Percentiles rank a stretch among this genome's conserved stretches.
phyloP scores from a whole-genome alignment of 2,329 filamentous ascomycete genomes.

The Colletotrichum nymphaeae region DNA sequence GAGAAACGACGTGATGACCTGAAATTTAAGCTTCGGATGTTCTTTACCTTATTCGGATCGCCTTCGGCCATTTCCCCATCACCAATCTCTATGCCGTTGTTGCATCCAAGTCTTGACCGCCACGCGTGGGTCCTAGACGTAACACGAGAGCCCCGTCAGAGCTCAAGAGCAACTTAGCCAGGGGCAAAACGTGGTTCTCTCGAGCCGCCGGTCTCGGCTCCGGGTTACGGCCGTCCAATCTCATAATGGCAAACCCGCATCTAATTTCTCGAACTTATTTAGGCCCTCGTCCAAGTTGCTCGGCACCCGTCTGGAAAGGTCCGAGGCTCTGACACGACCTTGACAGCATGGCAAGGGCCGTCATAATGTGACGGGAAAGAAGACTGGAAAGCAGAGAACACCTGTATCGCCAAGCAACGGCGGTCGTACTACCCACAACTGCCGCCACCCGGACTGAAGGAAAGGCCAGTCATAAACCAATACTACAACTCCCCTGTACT shows the following conservation, averaged over 20 bases:
- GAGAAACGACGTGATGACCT: neutral
- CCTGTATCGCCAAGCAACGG: slow-evolving; percentile 25
- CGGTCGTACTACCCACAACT: slow-evolving; percentile 27
- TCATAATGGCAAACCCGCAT: slow-evolving; percentile 23
- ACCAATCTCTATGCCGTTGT: slow-evolving; percentile 30
- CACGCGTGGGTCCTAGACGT: slow-evolving; percentile 6
- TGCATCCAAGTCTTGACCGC: slow-evolving; percentile 26
- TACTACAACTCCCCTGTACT: slow-evolving; percentile 8
- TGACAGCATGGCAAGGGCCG: neutral
- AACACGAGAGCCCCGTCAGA: neutral
- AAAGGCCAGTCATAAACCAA: slow-evolving; percentile 1
- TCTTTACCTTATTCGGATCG: slow-evolving; percentile 5
- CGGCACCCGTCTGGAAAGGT: slow-evolving; percentile 8
- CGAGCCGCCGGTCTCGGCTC: slow-evolving; percentile 25
- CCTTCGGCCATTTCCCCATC: neutral
- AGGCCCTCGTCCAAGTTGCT: slow-evolving; percentile 18
- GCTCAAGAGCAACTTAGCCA: neutral
- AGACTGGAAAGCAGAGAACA: neutral
- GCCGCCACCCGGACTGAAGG: slow-evolving; percentile 21
- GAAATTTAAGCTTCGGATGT: neutral
- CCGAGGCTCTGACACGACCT: slow-evolving; percentile 19
- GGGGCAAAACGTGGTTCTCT: neutral
- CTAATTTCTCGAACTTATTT: slow-evolving; percentile 19
- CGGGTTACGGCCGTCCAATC: slow-evolving; percentile 23
- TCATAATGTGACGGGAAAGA: slow-evolving; percentile 23